Base-by-base conservation (phyloP, 192 early-diverging fungal species). In the Coemansia interrupta region DNA sequence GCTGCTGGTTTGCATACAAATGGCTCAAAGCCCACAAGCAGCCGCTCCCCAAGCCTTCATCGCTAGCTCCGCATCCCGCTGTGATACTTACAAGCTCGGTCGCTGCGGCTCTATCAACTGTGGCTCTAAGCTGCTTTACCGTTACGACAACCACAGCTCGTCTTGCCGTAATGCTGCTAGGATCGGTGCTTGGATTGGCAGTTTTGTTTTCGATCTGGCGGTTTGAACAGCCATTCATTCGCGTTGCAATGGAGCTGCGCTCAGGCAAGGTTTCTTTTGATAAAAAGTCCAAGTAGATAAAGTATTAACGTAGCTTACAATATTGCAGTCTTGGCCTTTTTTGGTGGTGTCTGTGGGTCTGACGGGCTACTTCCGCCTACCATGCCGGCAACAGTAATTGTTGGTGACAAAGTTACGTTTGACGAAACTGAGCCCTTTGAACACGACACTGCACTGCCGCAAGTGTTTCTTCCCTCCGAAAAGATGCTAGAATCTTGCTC, bases 1-100 rank as follows among this genome's bases (percentile, higher is more conserved):
- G 86, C 54, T 85, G 68, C 75, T 42, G 68, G 43, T 93, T 88
- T 60, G 82, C 90, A 29, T 57, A 61, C 4, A 46, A 58, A 9
- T 91, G 86, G 66, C 92, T 86, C 61, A 52, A 60, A 8, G 47
- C 61, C 18, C 44, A 47, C 4, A n/a, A 11, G 0, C 22, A 41
- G 26, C 22, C 5, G 4, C 29, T 17, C 4, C 74, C 68, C 3
- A 46, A 20, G 14, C 5, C 68, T 41, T n/a, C 59, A 6, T 55
- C 23, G 1, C 61, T 78, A 62, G 46, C 64, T 5, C 75, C 75
- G 5, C 58, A 69, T 43, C 56, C 66, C 15, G 66, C 46, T 14
- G 70, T 72, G 4, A 9, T 59, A 14, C 55, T 43, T 20, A 20
- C 63, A 13, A 69, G 75, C 30, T 15, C 60, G 17, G 12, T 61